Conservation (phyloP, 176 grass and related monocot genomes). For the Aegilops longissima region DNA sequence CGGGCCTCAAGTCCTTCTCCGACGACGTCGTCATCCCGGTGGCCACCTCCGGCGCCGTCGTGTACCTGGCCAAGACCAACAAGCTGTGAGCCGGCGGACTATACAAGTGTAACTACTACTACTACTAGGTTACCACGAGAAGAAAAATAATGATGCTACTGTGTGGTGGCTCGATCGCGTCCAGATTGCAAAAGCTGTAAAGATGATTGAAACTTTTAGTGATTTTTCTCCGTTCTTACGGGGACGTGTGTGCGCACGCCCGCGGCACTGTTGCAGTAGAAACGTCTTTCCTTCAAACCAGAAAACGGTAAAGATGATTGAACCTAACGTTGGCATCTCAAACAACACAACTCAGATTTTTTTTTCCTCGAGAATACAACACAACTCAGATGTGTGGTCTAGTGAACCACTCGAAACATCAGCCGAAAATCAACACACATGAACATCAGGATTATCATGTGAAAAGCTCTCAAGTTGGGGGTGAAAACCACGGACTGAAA, state of each 20-base stretch:
- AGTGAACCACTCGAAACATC: too few species aligned
- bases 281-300: not conserved
- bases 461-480: too few species aligned
- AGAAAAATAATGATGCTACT: not conserved
- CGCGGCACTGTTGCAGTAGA: not conserved
- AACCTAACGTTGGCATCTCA: too few species aligned
- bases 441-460: too few species aligned
- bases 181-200: conserved; percentile 10
- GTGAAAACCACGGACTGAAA: too few species aligned
- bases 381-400: too few species aligned
- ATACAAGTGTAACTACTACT: not conserved
- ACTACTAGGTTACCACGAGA: not conserved
- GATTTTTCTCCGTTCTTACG: not conserved
- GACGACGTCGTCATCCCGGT: conserved; percentile 76
- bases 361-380: too few species aligned
- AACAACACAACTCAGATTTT: too few species aligned
- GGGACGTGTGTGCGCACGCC: too few species aligned
- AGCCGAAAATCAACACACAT: too few species aligned
- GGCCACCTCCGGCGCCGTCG: conserved; percentile 59
- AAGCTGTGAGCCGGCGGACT: conserved; percentile 40
- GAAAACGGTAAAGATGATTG: not conserved
- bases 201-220: conserved; percentile 2
- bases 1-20: conserved; percentile 51
- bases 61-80: conserved; percentile 54
- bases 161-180: not conserved